phyloP scores from a whole-genome alignment of 352 stramenopile genomes.

The Pythium pectinolyticum region DNA sequence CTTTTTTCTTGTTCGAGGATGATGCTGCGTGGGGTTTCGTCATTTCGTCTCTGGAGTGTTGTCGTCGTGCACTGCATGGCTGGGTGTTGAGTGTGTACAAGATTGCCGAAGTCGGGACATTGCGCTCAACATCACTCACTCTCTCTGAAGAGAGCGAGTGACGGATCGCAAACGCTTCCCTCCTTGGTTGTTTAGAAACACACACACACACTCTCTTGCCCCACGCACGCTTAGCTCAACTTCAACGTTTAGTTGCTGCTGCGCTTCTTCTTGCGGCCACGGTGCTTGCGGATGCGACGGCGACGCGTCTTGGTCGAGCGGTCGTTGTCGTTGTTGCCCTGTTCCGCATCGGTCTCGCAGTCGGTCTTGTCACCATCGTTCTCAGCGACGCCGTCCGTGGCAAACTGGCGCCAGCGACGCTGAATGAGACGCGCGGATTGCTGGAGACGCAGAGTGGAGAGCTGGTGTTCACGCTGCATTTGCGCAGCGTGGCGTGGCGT shows the following conservation, averaged over 20 bases:
- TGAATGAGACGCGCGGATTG: constrained; percentile 29
- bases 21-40: not conserved
- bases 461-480: constrained; percentile 14
- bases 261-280: constrained; percentile 34
- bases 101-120: constrained; percentile 22
- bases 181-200: too few species aligned
- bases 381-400: constrained; percentile 2
- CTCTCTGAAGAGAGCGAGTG: not conserved
- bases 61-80: too few species aligned
- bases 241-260: constrained; percentile 13
- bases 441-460: constrained; percentile 21
- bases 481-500: constrained; percentile 13
- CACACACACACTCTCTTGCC: not conserved
- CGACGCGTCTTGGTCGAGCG: constrained; percentile 23
- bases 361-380: constrained; percentile 26
- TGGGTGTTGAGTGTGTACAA: not conserved
- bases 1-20: not conserved
- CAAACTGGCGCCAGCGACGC: constrained; percentile 25
- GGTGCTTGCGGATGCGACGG: constrained; percentile 32
- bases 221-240: not conserved
- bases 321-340: constrained; percentile 4
- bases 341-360: constrained; percentile 25
- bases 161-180: constrained; percentile 38
- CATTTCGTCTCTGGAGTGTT: not conserved
- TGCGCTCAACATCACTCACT: constrained; percentile 29